These are phyloP conservation scores for Lyophyllum semitale DNA, from an alignment of 768 basidiomycete genomes.

Conservation along the genomic window DNA sequence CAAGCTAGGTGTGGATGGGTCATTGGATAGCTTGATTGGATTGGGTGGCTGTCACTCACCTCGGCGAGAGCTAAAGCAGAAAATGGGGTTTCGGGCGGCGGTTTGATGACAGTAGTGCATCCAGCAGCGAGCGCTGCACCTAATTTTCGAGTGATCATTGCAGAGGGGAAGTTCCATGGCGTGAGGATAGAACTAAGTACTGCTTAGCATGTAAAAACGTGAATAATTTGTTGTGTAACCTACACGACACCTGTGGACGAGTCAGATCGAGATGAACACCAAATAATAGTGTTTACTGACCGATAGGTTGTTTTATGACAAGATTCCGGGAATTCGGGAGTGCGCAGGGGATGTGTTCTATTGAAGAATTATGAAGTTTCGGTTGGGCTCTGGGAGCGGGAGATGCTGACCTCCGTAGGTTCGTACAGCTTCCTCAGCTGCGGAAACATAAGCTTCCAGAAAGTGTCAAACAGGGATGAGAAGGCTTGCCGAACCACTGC, in stretches of 20 bases:
- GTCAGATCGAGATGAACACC: not conserved
- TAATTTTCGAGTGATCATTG: constrained; percentile 92
- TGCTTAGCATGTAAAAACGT: constrained; percentile 1
- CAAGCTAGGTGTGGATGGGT: constrained; percentile 51
- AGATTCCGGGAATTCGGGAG: constrained; percentile 74
- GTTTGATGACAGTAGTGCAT: constrained; percentile 95
- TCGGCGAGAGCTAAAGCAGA: constrained; percentile 91
- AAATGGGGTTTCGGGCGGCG: constrained; percentile 93
- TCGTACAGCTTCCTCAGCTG: constrained; percentile 91
- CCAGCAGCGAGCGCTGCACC: constrained; percentile 91
- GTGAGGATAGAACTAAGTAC: constrained; percentile 69
- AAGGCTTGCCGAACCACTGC: constrained; percentile 78
- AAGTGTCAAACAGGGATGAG: not conserved
- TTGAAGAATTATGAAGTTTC: not conserved
- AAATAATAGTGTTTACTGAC: constrained; percentile 36
- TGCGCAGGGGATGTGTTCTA: constrained; percentile 84
- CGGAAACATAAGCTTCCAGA: constrained; percentile 12
- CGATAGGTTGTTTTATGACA: constrained; percentile 91
- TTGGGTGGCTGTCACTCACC: constrained; percentile 37
- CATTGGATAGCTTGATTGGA: not conserved
- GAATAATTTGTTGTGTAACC: constrained; percentile 13
- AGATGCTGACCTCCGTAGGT: constrained; percentile 72
- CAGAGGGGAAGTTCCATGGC: constrained; percentile 94
- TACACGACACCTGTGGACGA: constrained; percentile 39
- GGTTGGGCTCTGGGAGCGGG: not conserved